A percentile compares a stretch with the other conserved stretches of the same genome.
phyloP scores from a whole-genome alignment of 1,284 basidiomycete species.

The Inonotus hispidus region DNA sequence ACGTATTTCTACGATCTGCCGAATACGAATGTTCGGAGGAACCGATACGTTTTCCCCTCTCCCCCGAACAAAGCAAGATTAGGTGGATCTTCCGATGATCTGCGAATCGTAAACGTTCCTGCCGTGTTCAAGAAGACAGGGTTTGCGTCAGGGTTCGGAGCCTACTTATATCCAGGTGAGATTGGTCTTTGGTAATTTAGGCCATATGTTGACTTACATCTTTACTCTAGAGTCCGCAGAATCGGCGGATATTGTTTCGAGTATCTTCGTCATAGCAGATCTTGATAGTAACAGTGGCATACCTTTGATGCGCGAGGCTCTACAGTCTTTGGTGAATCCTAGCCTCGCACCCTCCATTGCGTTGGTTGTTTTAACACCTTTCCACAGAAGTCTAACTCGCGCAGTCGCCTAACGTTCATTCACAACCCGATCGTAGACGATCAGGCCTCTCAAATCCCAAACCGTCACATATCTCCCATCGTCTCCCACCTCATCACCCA shows the following conservation, averaged over 20 bases:
- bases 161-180: slow-evolving; percentile 64
- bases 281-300: slow-evolving; percentile 62
- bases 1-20: slow-evolving; percentile 91
- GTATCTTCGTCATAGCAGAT: slow-evolving; percentile 74
- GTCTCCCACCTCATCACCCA: slow-evolving; percentile 41
- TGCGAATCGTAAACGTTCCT: slow-evolving; percentile 49
- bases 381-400: slow-evolving; percentile 38
- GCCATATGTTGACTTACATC: neutral
- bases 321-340: slow-evolving; percentile 59
- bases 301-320: slow-evolving; percentile 52
- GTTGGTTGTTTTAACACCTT: neutral
- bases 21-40: slow-evolving; percentile 62
- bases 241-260: slow-evolving; percentile 37
- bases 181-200: neutral
- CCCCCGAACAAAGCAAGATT: neutral
- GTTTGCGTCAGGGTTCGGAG: slow-evolving; percentile 32
- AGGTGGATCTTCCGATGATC: slow-evolving; percentile 34
- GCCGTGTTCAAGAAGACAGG: slow-evolving; percentile 41
- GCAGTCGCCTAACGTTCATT: slow-evolving; percentile 55
- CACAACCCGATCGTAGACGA: slow-evolving; percentile 44
- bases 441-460: slow-evolving; percentile 6
- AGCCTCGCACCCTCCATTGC: neutral
- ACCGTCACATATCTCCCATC: slow-evolving; percentile 25
- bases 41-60: slow-evolving; percentile 58
- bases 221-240: slow-evolving; percentile 27